Base-by-base conservation (phyloP, 352 stramenopile genomes). In the Globisporangium cystogenes region DNA sequence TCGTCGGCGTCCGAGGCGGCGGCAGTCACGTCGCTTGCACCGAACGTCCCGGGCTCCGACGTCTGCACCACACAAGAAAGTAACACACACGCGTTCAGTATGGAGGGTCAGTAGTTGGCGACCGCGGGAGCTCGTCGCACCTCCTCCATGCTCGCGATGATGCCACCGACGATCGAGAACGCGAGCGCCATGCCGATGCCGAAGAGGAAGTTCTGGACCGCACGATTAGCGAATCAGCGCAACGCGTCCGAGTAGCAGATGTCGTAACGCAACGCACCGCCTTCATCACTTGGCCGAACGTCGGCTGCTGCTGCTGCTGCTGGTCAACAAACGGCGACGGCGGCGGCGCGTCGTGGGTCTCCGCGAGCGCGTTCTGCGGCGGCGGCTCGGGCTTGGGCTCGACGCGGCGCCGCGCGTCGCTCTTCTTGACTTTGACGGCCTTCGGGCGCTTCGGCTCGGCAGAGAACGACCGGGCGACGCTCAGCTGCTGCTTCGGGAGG, bases 171-270 rank as follows among this genome's bases (percentile, higher is more conserved):
- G 16, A 90, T 58, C 7, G 76, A 76, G 55, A 93, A 93, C 26
- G 73, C 82, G 2, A 89, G 52, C 3, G 82, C 73, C 79, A 93
- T 90, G 40, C 82, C 82, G 50, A 88, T 67, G 4, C 79, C 82
- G 76, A 76, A 93, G 15, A 88, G 54, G 47, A 93, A 93, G 48
- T 74, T 90, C 82, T 93, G n/a, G 7, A 45, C 26, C 26, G 26
- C 26, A 5, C 5, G 26, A 29, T 2, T 5, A 29, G 26, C 26
- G 26, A 29, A 29, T 29, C 26, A 6, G 3, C 26, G 2, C 26
- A 6, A 5, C 26, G 26, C 26, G 26, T 6, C 26, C 26, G 26
- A 29, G 26, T 5, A 29, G 26, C 26, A 10, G 6, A 43, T 11
- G 37, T 2, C 33, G 33, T 12, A 4, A 39, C 33, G 14, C 33